Base-by-base conservation (phyloP, 208 protist species). In the Wallacemonas sp. region DNA sequence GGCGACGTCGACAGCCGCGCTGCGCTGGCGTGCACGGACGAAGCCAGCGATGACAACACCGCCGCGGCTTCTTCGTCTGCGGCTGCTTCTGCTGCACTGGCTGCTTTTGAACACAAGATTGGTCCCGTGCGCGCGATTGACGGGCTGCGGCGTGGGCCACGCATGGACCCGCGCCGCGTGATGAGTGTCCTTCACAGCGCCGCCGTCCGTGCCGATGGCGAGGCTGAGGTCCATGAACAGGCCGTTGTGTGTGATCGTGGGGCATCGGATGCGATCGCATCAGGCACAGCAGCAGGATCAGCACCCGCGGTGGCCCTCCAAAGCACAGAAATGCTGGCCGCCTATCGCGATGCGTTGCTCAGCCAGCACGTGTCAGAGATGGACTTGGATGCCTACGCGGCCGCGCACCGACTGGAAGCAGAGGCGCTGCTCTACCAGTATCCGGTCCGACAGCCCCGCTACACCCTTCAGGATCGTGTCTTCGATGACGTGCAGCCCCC, bases 131-230 rank as follows among this genome's bases (percentile, higher is more conserved):
- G 36, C 2, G 63, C 64, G 16, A 80, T 92, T 27, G 66, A 60
- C 21, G 89, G 86, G 1, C 79, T 95, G 24, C 80, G 82, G 14
- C 57, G 63, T 9, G 84, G 85, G 24, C 76, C 63, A 41, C 83
- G 83, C 26, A 92, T 95, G 89, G 79, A 89, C 61, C 84, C 80
- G 17, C 80, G 82, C n/a, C 70, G 79, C 62, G 68, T 89, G 21
- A 61, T 66, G 24, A 69, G 65, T 3, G 68, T 85, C 21, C 79
- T 88, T 19, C 46, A 61, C 9, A 64, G 30, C 6, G 44, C 36
- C 4, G 44, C 21, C 16, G 24, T 61, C 2, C 46, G 64, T 27
- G 16, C 52, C 4, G 39, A 34, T 12, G 55, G 17, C 9, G 29
- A 69, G 39, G 72, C 78, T 48, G 46, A 76, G 34, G 78, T 58